Evolutionary conservation across 129 eudicot species (phyloP).

Genomic region (Helianthus tuberosus): DNA sequence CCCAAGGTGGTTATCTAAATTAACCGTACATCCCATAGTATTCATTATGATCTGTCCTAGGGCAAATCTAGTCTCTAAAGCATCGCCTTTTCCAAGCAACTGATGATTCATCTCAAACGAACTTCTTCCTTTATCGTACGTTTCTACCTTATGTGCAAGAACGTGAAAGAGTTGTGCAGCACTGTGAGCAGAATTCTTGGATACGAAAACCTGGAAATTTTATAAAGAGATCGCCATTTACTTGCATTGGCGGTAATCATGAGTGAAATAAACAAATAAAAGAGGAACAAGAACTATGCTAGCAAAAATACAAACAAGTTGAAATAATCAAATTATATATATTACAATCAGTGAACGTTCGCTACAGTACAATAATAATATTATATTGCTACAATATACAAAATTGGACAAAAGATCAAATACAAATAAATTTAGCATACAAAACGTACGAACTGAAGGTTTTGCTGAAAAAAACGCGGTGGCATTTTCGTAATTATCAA

Average conservation of each 20-base stretch:
- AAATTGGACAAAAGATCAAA: too few relatives aligned
- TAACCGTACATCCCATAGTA: constrained; percentile 46
- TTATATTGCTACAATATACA: too few relatives aligned
- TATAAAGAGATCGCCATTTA: not conserved
- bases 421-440: too few relatives aligned
- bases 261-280: constrained; percentile 4
- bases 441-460: too few relatives aligned
- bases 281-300: constrained; percentile 11
- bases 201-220: constrained; percentile 57
- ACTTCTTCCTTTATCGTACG: constrained; percentile 32
- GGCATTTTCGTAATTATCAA: too few relatives aligned
- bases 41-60: constrained; percentile 74
- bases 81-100: constrained; percentile 54
- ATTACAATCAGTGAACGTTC: too few relatives aligned
- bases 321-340: too few relatives aligned
- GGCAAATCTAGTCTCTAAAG: constrained; percentile 56
- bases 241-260: constrained; percentile 9
- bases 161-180: constrained; percentile 41
- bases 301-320: not conserved
- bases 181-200: constrained; percentile 39
- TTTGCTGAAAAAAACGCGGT: too few relatives aligned
- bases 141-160: constrained; percentile 22
- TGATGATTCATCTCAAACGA: constrained; percentile 44
- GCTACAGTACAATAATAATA: too few relatives aligned
- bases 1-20: constrained; percentile 15